These are phyloP conservation scores for Mycosphaerella arachidis DNA, from an alignment of 2,329 filamentous ascomycete genomes.

Conservation along the genomic window DNA sequence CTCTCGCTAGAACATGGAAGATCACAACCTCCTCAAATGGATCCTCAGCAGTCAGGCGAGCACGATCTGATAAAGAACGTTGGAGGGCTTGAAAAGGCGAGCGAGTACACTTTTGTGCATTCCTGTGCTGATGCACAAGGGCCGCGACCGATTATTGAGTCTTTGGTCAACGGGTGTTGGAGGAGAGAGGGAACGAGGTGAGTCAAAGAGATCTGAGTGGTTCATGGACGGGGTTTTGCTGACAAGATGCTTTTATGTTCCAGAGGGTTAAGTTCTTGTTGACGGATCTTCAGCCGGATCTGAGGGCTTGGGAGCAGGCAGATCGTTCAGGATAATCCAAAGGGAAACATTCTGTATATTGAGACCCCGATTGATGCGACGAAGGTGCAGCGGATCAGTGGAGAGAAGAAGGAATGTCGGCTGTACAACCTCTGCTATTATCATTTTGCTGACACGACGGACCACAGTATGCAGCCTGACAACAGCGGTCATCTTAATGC, in stretches of 20 bases:
- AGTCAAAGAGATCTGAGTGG: no score
- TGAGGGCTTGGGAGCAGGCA: conserved; percentile 5
- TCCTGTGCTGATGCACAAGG: conserved; percentile 8
- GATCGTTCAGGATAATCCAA: neutral
- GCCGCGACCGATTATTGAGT: conserved; percentile 11
- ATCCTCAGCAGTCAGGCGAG: conserved; percentile 2
- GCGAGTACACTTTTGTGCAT: conserved; percentile 7
- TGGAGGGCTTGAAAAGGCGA: conserved; percentile 1
- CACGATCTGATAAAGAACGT: conserved; percentile 2
- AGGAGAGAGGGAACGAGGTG: neutral
- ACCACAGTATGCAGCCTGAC: no score
- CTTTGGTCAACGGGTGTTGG: conserved; percentile 1
- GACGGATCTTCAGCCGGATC: conserved; percentile 9
- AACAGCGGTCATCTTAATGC: neutral
- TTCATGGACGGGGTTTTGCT: no score
- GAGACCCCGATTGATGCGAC: conserved; percentile 7
- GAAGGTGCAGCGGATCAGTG: conserved; percentile 1
- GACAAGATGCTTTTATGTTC: no score
- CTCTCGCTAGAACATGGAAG: conserved; percentile 7
- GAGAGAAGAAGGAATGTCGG: conserved; percentile 8
- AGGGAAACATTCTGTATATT: conserved; percentile 5
- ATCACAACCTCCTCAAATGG: neutral
- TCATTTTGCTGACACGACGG: conserved; percentile 6
- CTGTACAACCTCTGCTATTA: conserved; percentile 11
- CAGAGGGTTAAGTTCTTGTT: conserved; percentile 4